These are phyloP conservation scores for Tolypocladium nubicola DNA, from an alignment of 2,329 filamentous ascomycete species.

Conservation along the genomic window DNA sequence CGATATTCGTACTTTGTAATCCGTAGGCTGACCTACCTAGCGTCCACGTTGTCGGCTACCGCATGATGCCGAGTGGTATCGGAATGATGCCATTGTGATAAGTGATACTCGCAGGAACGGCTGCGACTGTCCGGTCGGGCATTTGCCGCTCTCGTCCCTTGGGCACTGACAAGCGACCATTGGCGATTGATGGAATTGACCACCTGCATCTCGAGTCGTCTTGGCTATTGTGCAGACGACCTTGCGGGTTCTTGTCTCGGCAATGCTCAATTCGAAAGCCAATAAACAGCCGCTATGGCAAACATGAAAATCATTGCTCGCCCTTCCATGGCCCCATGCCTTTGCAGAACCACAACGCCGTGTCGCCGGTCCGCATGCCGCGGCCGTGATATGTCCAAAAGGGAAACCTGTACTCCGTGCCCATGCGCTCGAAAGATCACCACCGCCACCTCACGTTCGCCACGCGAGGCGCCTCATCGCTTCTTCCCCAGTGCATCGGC, in stretches of 20 bases:
- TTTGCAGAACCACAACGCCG: neutral
- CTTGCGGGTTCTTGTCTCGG: neutral
- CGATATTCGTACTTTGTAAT: neutral
- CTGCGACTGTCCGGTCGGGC: neutral
- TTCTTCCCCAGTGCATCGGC: constrained; percentile 29
- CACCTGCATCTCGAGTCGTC: neutral
- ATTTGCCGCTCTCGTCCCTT: neutral
- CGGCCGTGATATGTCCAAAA: neutral
- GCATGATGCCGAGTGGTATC: no score
- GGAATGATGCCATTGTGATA: no score
- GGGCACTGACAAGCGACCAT: no score
- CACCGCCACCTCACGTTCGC: neutral
- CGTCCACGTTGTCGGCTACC: neutral
- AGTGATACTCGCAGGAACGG: neutral
- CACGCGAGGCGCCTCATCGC: constrained; percentile 13
- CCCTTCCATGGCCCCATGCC: neutral
- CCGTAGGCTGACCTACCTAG: no score
- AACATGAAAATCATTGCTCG: neutral
- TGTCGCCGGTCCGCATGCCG: neutral
- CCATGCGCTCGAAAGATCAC: neutral
- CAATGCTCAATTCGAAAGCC: neutral
- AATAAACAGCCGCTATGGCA: neutral
- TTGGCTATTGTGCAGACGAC: neutral
- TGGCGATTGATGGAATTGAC: neutral
- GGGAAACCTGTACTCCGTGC: neutral